A percentile compares a stretch with the other conserved stretches of the same genome.
phyloP scores from a whole-genome alignment of 495 filamentous ascomycete species.

The Penicillium verhagenii region DNA sequence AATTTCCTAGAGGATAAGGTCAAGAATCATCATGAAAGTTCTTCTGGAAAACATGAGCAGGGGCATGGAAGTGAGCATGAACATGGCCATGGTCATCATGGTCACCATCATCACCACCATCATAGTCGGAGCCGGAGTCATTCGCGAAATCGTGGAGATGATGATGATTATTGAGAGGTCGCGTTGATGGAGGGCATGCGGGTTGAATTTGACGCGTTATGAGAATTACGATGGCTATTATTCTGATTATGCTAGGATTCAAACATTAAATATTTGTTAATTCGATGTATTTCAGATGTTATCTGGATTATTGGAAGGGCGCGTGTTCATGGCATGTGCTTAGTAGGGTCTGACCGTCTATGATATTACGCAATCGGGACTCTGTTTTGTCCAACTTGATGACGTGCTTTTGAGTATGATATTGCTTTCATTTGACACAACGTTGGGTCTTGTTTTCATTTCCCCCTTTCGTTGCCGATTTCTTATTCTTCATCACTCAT shows the following conservation, averaged over 20 bases:
- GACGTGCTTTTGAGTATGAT: not conserved
- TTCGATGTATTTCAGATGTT: not conserved
- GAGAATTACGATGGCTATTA: not conserved
- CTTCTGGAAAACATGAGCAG: constrained; percentile 4
- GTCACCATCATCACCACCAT: constrained; percentile 19
- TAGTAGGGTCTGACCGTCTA: not conserved
- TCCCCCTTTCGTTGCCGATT: no score
- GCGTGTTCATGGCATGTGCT: not conserved
- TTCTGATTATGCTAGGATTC: no score
- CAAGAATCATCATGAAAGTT: constrained; percentile 26
- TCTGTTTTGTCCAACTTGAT: not conserved
- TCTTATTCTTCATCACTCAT: no score
- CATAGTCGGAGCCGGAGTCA: constrained; percentile 19
- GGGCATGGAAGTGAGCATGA: constrained; percentile 9
- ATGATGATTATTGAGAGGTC: constrained; percentile 14
- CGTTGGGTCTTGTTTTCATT: no score
- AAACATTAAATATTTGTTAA: not conserved
- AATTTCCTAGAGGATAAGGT: constrained; percentile 44
- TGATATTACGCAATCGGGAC: not conserved
- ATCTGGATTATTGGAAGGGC: not conserved
- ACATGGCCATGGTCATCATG: constrained; percentile 16
- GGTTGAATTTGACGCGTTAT: not conserved
- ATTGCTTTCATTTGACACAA: no score
- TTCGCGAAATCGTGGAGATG: constrained; percentile 15
- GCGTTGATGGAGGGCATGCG: no score